These are phyloP conservation scores for Blastocystis sp. DNA, from an alignment of 352 stramenopile genomes.

Conservation along the genomic window DNA sequence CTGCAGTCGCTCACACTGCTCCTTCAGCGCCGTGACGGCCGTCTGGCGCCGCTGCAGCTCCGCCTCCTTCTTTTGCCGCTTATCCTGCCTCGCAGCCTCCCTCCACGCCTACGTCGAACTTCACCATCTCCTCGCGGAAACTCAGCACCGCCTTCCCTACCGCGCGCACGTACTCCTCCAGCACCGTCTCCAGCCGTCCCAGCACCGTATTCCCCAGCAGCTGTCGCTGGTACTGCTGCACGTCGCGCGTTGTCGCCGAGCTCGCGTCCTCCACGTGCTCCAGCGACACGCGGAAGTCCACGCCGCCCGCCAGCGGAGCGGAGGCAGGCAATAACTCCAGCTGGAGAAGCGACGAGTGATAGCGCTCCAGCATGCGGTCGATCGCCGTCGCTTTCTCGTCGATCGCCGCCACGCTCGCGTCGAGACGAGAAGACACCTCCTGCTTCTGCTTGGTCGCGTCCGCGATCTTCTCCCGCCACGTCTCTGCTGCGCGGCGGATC, in stretches of 20 bases:
- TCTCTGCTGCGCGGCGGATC: not conserved
- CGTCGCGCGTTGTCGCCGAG: conserved; percentile 8
- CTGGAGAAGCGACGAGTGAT: not conserved
- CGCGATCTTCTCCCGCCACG: conserved; percentile 25
- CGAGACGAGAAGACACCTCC: not conserved
- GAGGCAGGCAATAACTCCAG: not conserved
- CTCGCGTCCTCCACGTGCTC: conserved; percentile 31
- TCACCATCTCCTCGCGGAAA: conserved; percentile 6
- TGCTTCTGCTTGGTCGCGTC: conserved; percentile 3
- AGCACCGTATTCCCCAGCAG: not conserved
- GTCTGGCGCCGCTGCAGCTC: not conserved
- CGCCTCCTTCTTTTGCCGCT: conserved; percentile 22
- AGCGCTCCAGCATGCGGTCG: not conserved
- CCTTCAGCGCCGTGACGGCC: not conserved
- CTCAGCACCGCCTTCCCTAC: not conserved
- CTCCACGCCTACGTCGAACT: not conserved
- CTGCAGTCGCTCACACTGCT: not conserved
- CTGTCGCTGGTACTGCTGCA: conserved; percentile 23
- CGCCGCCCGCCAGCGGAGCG: not conserved
- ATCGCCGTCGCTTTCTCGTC: conserved; percentile 14
- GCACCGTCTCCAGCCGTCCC: not conserved
- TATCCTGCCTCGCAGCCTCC: not conserved
- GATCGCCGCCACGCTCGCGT: not conserved
- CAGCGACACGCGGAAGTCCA: not conserved
- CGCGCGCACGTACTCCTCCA: not conserved